Evolutionary conservation across 177 flowering plant species (phyloP).

Genomic region (Vitis hybrid): DNA sequence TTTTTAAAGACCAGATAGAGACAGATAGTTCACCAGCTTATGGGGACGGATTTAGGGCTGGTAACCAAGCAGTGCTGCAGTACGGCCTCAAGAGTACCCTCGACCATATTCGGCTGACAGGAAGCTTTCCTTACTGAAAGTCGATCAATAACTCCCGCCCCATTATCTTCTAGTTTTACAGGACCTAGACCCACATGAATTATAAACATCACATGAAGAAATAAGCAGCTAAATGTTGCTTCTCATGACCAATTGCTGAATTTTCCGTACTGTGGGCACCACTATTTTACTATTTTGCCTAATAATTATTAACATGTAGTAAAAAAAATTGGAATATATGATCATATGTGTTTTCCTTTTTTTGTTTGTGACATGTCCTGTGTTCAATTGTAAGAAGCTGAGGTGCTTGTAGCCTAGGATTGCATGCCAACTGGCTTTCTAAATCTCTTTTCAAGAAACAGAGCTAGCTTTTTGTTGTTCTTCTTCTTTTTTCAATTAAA

Average conservation of each 20-base stretch:
- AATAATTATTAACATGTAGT: neutral
- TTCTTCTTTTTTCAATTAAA: no score
- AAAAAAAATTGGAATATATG: neutral
- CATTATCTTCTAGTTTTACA: no score
- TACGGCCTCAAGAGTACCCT: conserved; percentile 54
- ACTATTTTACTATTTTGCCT: neutral
- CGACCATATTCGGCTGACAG: conserved; percentile 56
- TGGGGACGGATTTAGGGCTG: conserved; percentile 63
- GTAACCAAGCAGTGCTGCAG: conserved; percentile 44
- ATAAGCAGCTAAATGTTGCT: neutral
- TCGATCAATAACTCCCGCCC: neutral
- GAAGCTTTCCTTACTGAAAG: conserved; percentile 37
- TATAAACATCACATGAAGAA: neutral
- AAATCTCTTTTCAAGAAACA: no score
- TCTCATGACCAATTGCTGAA: neutral
- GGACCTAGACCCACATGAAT: neutral
- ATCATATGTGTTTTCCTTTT: no score
- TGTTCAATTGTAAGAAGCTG: neutral
- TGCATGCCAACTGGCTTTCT: no score
- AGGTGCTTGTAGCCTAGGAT: no score
- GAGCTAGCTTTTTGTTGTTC: no score
- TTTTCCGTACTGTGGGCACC: neutral
- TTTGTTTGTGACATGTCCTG: neutral
- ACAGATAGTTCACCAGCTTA: conserved; percentile 56
- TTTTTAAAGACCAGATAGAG: conserved; percentile 64